phyloP scores from a whole-genome alignment of 371 early-diverging fungal species.

The Mucor lusitanicus region DNA sequence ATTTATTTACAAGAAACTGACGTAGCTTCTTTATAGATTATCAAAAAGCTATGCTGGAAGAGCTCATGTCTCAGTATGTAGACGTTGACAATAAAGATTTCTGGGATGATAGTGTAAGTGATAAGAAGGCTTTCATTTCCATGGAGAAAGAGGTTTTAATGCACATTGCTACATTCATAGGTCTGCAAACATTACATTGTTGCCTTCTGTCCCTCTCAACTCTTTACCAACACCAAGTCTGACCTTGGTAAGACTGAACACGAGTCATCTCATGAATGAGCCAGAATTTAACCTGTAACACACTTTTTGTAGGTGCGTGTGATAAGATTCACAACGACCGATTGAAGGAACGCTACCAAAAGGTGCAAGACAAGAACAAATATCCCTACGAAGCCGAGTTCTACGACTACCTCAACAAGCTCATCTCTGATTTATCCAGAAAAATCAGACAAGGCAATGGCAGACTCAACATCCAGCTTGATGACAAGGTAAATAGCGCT shows the following conservation, averaged over 20 bases:
- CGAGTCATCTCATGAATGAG: not conserved
- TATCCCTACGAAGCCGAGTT: conserved; percentile 81
- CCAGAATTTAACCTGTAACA: not conserved
- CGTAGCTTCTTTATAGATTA: conserved; percentile 40
- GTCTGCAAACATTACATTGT: conserved; percentile 88
- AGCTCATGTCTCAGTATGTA: conserved; percentile 79
- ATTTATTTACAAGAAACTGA: not conserved
- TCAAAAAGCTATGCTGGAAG: conserved; percentile 76
- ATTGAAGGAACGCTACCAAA: conserved; percentile 74
- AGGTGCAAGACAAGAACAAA: conserved; percentile 62
- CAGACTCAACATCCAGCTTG: conserved; percentile 72
- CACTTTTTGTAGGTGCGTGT: conserved; percentile 57
- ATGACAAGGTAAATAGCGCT: conserved; percentile 59
- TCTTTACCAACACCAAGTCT: conserved; percentile 89
- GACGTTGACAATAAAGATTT: conserved; percentile 67
- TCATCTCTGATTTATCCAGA: conserved; percentile 75
- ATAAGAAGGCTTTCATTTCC: not conserved
- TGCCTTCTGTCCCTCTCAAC: conserved; percentile 83
- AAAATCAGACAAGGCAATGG: conserved; percentile 77
- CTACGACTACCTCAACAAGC: conserved; percentile 68
- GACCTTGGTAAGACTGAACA: conserved; percentile 63
- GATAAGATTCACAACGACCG: conserved; percentile 82
- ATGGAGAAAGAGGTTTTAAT: not conserved
- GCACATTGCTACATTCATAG: conserved; percentile 29
- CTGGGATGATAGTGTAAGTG: conserved; percentile 64